Evolutionary conservation across 2,329 filamentous ascomycete species (phyloP), one percentile per base, ranked within the genome.

Genomic region (Acrodontium crateriforme): DNA sequence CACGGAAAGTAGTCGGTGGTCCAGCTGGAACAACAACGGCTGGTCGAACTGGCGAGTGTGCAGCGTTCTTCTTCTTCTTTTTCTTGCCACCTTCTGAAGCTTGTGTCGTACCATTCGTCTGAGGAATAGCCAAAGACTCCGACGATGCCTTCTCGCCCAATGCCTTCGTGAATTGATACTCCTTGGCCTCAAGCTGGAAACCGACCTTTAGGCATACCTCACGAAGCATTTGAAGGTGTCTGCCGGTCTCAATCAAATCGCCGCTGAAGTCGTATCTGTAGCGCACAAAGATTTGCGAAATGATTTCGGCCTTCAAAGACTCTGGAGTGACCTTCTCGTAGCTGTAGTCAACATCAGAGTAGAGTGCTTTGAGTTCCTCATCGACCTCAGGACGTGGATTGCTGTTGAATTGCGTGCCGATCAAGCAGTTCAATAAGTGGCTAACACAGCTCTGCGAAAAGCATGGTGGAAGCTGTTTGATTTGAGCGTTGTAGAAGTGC

Each of bases 391-490:
- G 72, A 28, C 67, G 64, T 15, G 89, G 89, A 42, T 77, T 73
- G n/a, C 70, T 46, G 54, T 92, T 93, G 31, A 87, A 58, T 22
- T 69, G 70, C 25, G 66, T 65, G 9, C 89, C 89, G 18, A 98
- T 65, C 21, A 98, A 65, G 56, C 89, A 98, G 64, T 98, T 98
- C 41, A 98, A 67, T 27, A 98, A 65, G 52, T 98, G 89, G 5
- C 85, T 67, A 35, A 87, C 61, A 52, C 80, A 87, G 34, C 80
- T 65, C 26, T 81, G 69, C n/a, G 78, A 74, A 37, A 95, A 76
- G 9, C 81, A 74, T 38, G 78, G 67, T 13, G 89, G 82, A 12
- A 94, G 59, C 37, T 79, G 72, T 39, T 78, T 76, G 36, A 98
- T 65, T 53, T 91, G 80, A 43, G 69, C 69, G 52, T 82, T 76